These are phyloP conservation scores for Helotiales sp. DNA, from an alignment of 2,329 filamentous ascomycete genomes.

Conservation along the genomic window DNA sequence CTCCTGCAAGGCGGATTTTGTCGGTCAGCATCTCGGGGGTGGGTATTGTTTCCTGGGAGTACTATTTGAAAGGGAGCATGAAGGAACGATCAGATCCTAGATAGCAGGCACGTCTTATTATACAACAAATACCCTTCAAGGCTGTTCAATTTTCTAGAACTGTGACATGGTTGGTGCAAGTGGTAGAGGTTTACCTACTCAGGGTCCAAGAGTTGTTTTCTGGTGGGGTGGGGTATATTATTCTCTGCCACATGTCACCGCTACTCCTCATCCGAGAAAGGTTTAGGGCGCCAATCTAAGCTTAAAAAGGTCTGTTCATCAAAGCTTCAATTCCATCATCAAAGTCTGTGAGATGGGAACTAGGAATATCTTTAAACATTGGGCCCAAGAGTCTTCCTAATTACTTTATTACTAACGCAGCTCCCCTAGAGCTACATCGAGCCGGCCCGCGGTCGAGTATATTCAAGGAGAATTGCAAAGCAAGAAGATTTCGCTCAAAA, in stretches of 20 bases:
- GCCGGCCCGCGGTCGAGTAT: constrained; percentile 25
- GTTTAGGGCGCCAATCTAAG: background rate
- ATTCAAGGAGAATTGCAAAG: constrained; percentile 4
- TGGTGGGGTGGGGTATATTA: background rate
- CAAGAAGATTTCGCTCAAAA: constrained; percentile 11
- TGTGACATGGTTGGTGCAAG: no score
- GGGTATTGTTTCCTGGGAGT: background rate
- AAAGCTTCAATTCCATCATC: background rate
- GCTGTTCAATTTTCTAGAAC: no score
- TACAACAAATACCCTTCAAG: no score
- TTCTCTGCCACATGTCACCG: background rate
- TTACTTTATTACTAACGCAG: constrained; percentile 24
- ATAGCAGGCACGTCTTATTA: no score
- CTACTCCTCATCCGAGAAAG: background rate
- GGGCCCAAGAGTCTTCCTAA: constrained; percentile 12
- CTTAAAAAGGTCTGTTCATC: background rate
- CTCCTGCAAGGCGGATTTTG: constrained; percentile 43
- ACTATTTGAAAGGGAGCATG: background rate
- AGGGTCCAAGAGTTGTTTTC: background rate
- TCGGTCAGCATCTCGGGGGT: constrained; percentile 46
- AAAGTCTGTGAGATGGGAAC: background rate
- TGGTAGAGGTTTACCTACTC: no score
- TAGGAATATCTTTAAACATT: background rate
- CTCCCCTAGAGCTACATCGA: constrained; percentile 11
- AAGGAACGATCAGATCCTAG: no score